These are phyloP conservation scores for Saccharomycopsis sp. DNA, from an alignment of 805 yeast species.

Conservation along the genomic window DNA sequence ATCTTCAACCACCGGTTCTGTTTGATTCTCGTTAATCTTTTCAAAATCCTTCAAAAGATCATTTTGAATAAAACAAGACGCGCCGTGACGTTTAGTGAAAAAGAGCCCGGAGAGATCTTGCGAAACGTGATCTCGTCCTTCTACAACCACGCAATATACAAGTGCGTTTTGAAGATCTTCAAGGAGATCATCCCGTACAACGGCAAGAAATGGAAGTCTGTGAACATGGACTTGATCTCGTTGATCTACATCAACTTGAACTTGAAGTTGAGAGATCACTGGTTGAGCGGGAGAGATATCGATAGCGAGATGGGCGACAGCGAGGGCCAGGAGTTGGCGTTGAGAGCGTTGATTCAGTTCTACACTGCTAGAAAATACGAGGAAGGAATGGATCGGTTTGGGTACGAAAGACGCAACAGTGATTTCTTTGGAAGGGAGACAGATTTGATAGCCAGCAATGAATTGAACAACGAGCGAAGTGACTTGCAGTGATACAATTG, in stretches of 20 bases:
- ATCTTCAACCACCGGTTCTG: constrained; percentile 35
- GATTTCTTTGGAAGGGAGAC: constrained; percentile 37
- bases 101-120: constrained; percentile 53
- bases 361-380: constrained; percentile 59
- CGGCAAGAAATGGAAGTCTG: constrained; percentile 88
- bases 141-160: constrained; percentile 53
- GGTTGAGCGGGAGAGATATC: constrained; percentile 79
- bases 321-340: constrained; percentile 75
- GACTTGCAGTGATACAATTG: too few species aligned
- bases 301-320: constrained; percentile 69
- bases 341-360: constrained; percentile 68
- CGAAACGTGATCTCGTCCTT: constrained; percentile 48
- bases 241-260: constrained; percentile 72
- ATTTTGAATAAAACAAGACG: constrained; percentile 68
- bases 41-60: constrained; percentile 48
- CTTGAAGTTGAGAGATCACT: constrained; percentile 66
- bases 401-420: constrained; percentile 37
- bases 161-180: constrained; percentile 62
- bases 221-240: constrained; percentile 88
- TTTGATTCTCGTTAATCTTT: constrained; percentile 39
- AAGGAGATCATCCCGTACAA: constrained; percentile 81
- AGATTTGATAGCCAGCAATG: constrained; percentile 29
- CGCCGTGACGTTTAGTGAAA: constrained; percentile 50
- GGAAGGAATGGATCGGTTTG: constrained; percentile 43
- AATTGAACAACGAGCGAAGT: constrained; percentile 14